Conservation (phyloP, 106 monocot genomes). For the Allium fistulosum region DNA sequence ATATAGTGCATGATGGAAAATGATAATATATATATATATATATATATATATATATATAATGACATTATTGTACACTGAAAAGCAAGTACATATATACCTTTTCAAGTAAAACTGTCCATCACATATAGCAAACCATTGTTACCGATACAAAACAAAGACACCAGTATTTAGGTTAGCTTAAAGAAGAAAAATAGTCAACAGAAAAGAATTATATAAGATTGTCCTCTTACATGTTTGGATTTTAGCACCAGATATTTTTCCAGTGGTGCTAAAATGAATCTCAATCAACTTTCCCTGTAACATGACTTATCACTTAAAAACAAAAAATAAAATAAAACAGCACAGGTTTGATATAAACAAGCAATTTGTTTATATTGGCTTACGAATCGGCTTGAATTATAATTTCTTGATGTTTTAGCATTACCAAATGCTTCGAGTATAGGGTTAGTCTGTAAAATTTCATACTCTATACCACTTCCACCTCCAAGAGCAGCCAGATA, state of each 20-base stretch:
- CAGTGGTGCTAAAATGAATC: constrained; percentile 80
- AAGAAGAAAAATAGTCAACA: not conserved
- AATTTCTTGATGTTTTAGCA: constrained; percentile 92
- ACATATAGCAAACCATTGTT: not conserved
- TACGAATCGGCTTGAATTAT: constrained; percentile 98
- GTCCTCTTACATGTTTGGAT: constrained; percentile 85
- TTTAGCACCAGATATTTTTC: constrained; percentile 92
- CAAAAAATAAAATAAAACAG: constrained; percentile 1
- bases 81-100: constrained; percentile 50
- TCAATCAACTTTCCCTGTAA: constrained; percentile 96
- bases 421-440: constrained; percentile 99
- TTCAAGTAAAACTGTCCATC: constrained; percentile 75
- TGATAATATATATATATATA: constrained; percentile 2
- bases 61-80: not conserved
- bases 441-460: constrained; percentile 95
- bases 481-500: constrained; percentile 96
- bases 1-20: not conserved
- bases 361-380: constrained; percentile 17
- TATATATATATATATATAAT: constrained; percentile 2
- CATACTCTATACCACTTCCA: constrained; percentile 96
- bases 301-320: not conserved
- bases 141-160: constrained; percentile 11
- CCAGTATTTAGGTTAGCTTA: constrained; percentile 5
- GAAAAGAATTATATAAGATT: not conserved
- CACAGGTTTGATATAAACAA: not conserved